Conservation (phyloP, 2,329 filamentous ascomycete species). For the Penicillium sp. region DNA sequence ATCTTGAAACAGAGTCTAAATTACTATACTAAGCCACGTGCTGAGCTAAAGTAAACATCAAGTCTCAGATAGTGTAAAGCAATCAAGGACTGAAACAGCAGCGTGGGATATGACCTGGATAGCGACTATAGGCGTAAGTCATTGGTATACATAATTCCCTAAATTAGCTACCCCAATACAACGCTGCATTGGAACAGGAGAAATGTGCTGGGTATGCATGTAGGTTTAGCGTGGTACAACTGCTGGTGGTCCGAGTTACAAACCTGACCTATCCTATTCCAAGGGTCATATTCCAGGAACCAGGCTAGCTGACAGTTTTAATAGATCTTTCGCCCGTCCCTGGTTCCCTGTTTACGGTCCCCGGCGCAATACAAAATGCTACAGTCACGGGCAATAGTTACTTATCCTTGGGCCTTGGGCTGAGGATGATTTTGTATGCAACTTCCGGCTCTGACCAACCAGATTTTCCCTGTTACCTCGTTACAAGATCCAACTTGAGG, state of each 20-base stretch:
- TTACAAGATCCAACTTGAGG: background rate
- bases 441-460: background rate
- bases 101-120: constrained; percentile 4
- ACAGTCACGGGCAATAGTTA: background rate
- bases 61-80: background rate
- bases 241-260: background rate
- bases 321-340: background rate
- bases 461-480: background rate
- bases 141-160: background rate
- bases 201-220: background rate
- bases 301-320: background rate
- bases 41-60: background rate
- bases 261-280: background rate
- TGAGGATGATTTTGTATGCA: background rate
- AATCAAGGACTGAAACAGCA: constrained; percentile 5
- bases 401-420: background rate
- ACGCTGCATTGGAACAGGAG: constrained; percentile 13
- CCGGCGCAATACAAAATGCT: background rate
- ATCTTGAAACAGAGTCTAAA: background rate
- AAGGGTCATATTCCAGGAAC: constrained; percentile 2
- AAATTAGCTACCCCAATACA: background rate
- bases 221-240: background rate
- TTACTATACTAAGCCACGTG: background rate
- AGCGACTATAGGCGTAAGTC: background rate
- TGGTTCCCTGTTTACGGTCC: background rate